Evolutionary conservation across 2,329 filamentous ascomycete genomes (phyloP).

Genomic region (Exserohilum turcica): DNA sequence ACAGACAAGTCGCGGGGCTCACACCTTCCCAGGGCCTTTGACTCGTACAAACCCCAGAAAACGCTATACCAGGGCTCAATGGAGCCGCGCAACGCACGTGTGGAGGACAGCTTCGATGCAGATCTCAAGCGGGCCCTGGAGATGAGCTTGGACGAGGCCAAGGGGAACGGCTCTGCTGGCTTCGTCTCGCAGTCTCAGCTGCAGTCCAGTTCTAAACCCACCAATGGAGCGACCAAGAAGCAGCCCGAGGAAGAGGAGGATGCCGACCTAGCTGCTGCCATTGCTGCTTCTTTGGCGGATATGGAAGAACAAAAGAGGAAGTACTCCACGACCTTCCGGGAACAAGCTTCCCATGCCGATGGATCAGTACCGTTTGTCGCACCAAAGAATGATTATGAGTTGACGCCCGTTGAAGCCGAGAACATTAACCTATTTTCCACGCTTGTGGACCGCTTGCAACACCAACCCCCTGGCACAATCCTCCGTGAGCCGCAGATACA

Average conservation of each 20-base stretch:
- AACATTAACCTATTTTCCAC: slow-evolving; percentile 97
- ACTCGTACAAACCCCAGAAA: slow-evolving; percentile 61
- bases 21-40: slow-evolving; percentile 52
- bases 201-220: slow-evolving; percentile 46
- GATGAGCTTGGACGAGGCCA: slow-evolving; percentile 95
- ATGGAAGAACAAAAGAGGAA: slow-evolving; percentile 98
- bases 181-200: slow-evolving; percentile 70
- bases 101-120: slow-evolving; percentile 91
- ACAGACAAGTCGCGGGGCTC: slow-evolving; percentile 69
- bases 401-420: slow-evolving; percentile 91
- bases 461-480: slow-evolving; percentile 93
- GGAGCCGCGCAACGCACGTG: slow-evolving; percentile 86
- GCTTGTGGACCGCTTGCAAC: slow-evolving; percentile 89
- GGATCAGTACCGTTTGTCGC: slow-evolving; percentile 56
- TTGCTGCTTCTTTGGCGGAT: slow-evolving; percentile 90
- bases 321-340: slow-evolving; percentile 81
- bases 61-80: slow-evolving; percentile 70
- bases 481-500: slow-evolving; percentile 97
- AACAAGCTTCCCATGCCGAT: slow-evolving; percentile 67
- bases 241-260: slow-evolving; percentile 78
- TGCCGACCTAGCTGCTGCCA: slow-evolving; percentile 89
- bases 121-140: slow-evolving; percentile 91
- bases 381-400: slow-evolving; percentile 91
- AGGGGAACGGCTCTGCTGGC: slow-evolving; percentile 70
- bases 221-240: slow-evolving; percentile 45